Evolutionary conservation across 805 yeast genomes (phyloP).

Genomic region (Kurtzmaniella cleridarum): DNA sequence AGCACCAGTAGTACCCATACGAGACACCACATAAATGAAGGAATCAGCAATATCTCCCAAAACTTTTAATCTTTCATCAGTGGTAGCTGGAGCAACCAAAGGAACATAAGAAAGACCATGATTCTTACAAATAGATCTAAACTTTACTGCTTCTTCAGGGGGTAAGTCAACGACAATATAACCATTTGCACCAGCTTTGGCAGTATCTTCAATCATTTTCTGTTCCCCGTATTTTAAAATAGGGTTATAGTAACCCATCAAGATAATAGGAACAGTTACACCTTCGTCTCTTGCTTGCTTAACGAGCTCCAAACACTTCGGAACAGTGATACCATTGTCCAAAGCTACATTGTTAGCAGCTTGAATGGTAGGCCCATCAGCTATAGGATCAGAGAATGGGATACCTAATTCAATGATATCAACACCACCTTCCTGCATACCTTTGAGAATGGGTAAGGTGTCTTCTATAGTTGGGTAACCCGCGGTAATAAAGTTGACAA

Average conservation of each 20-base stretch:
- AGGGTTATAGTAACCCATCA: conserved; percentile 99
- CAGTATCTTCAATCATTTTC: conserved; percentile 70
- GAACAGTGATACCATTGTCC: conserved; percentile 73
- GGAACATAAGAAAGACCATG: conserved; percentile 83
- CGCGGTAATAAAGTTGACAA: conserved; percentile 90
- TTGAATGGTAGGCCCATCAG: conserved; percentile 98
- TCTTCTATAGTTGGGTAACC: conserved; percentile 88
- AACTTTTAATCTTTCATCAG: conserved; percentile 77
- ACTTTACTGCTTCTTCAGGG: conserved; percentile 92
- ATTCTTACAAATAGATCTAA: conserved; percentile 65
- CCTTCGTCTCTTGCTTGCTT: conserved; percentile 74
- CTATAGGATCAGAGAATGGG: conserved; percentile 97
- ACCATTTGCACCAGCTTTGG: conserved; percentile 89
- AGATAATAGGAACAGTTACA: conserved; percentile 78
- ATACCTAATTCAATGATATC: conserved; percentile 92
- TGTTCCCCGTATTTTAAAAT: conserved; percentile 86
- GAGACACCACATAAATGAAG: conserved; percentile 90
- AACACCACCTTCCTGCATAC: conserved; percentile 92
- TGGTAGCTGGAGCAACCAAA: conserved; percentile 93
- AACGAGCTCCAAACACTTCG: conserved; percentile 65
- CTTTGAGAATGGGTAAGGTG: conserved; percentile 79
- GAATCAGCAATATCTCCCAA: conserved; percentile 88
- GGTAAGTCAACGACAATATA: conserved; percentile 94
- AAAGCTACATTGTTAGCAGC: conserved; percentile 79
- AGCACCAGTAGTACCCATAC: conserved; percentile 98